phyloP scores from a whole-genome alignment of 345 rosid genomes.

The Melastoma malabathricum region DNA sequence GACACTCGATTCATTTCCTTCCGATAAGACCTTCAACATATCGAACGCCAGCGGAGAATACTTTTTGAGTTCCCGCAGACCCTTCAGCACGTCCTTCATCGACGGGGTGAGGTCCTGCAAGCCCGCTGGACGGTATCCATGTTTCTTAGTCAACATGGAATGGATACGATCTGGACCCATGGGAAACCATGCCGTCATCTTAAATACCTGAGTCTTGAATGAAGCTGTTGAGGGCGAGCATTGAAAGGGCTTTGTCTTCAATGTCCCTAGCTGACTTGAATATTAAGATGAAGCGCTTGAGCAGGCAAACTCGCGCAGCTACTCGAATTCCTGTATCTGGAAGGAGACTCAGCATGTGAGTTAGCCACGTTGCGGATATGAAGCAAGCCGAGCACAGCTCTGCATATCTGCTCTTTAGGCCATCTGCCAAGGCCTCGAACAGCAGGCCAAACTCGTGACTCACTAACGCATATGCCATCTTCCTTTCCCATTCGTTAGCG shows the following conservation, averaged over 20 bases:
- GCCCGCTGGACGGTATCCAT: constrained; percentile 23
- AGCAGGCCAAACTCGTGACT: constrained; percentile 58
- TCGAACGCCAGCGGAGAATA: constrained; percentile 47
- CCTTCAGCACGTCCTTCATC: constrained; percentile 44
- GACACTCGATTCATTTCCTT: constrained; percentile 39
- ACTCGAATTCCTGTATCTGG: constrained; percentile 55
- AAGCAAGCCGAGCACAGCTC: constrained; percentile 37
- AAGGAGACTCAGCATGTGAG: constrained; percentile 34
- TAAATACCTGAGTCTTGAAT: constrained; percentile 37
- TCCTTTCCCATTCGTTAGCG: constrained; percentile 55
- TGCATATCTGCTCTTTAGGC: constrained; percentile 32
- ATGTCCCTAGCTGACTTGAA: constrained; percentile 37
- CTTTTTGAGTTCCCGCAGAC: constrained; percentile 46
- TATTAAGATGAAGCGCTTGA: constrained; percentile 30
- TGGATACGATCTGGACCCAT: neutral
- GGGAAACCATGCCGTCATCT: neutral
- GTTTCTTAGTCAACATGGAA: neutral
- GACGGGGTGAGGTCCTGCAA: constrained; percentile 26
- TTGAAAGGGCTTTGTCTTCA: constrained; percentile 41
- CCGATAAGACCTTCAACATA: constrained; percentile 37
- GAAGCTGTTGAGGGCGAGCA: constrained; percentile 58
- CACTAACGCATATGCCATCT: constrained; percentile 36
- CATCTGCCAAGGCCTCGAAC: constrained; percentile 61
- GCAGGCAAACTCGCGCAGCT: constrained; percentile 57
- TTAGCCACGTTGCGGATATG: constrained; percentile 48